Conservation (phyloP, 768 basidiomycete genomes). For the Crepidotus variabilis region DNA sequence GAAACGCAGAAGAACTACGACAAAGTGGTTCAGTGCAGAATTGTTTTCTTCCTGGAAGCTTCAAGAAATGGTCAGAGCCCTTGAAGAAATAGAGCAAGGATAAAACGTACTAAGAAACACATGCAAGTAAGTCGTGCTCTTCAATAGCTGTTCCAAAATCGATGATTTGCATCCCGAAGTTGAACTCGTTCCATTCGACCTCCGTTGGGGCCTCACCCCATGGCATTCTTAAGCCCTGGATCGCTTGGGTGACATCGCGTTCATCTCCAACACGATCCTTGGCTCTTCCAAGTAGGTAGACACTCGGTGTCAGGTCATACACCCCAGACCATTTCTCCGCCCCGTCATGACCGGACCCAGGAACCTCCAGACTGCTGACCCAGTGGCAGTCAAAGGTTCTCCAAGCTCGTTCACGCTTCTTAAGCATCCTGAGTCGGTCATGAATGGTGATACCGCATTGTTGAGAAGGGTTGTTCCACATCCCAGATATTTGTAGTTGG, state of each 20-base stretch:
- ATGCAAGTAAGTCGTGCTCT: conserved; percentile 42
- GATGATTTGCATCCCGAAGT: conserved; percentile 28
- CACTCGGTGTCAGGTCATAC: conserved; percentile 38
- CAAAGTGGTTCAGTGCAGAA: conserved; percentile 2
- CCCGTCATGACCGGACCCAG: background rate
- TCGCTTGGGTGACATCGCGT: conserved; percentile 5
- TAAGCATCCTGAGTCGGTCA: conserved; percentile 8
- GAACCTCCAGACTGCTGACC: conserved; percentile 10
- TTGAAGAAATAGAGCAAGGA: conserved; percentile 6
- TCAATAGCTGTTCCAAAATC: conserved; percentile 39
- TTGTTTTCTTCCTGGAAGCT: conserved; percentile 3
- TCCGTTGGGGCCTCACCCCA: conserved; percentile 22
- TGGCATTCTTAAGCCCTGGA: conserved; percentile 25
- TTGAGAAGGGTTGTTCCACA: conserved; percentile 12
- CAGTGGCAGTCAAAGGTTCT: conserved; percentile 6
- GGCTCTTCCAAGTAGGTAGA: conserved; percentile 35
- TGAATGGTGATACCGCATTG: background rate
- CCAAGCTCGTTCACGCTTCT: conserved; percentile 11
- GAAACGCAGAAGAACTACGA: conserved; percentile 12
- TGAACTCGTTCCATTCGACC: conserved; percentile 25
- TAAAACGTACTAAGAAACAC: conserved; percentile 34
- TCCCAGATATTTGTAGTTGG: conserved; percentile 12
- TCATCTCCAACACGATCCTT: conserved; percentile 15
- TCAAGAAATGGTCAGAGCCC: background rate
- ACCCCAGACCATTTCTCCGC: conserved; percentile 26